phyloP scores from a whole-genome alignment of 768 basidiomycete genomes.

The Hygrophorus russula region DNA sequence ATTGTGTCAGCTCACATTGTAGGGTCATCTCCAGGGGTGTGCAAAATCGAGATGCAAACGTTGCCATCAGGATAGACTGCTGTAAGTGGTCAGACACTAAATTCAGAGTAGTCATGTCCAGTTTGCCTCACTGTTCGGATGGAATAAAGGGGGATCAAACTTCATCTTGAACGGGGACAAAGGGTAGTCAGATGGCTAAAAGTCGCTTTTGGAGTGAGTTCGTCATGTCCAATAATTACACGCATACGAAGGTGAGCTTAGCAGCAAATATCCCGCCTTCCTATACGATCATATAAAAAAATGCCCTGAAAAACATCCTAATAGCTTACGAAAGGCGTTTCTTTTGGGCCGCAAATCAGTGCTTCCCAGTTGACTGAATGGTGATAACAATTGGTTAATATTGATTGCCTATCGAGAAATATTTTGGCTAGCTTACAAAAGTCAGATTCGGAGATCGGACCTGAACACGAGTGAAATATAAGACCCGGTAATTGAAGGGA shows the following conservation, averaged over 20 bases:
- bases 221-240: constrained; percentile 3
- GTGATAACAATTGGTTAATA: no score
- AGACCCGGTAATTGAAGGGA: not conserved
- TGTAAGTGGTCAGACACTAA: not conserved
- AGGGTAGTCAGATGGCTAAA: constrained; percentile 85
- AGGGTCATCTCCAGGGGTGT: constrained; percentile 87
- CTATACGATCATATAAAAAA: constrained; percentile 23
- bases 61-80: constrained; percentile 92
- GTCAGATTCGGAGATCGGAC: constrained; percentile 84
- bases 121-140: constrained; percentile 78
- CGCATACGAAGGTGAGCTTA: constrained; percentile 81
- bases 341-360: constrained; percentile 85
- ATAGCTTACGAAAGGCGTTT: constrained; percentile 78
- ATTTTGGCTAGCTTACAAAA: constrained; percentile 33
- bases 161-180: constrained; percentile 99
- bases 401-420: no score
- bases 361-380: constrained; percentile 76
- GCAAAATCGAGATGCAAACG: constrained; percentile 97
- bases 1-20: constrained; percentile 50
- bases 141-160: constrained; percentile 94
- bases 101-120: not conserved
- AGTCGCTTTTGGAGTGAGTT: not conserved
- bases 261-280: constrained; percentile 95
- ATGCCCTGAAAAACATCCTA: not conserved
- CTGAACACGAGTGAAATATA: constrained; percentile 24